These are phyloP conservation scores for Melampsora occidentalis DNA, from an alignment of 1,284 basidiomycete genomes.

Conservation along the genomic window DNA sequence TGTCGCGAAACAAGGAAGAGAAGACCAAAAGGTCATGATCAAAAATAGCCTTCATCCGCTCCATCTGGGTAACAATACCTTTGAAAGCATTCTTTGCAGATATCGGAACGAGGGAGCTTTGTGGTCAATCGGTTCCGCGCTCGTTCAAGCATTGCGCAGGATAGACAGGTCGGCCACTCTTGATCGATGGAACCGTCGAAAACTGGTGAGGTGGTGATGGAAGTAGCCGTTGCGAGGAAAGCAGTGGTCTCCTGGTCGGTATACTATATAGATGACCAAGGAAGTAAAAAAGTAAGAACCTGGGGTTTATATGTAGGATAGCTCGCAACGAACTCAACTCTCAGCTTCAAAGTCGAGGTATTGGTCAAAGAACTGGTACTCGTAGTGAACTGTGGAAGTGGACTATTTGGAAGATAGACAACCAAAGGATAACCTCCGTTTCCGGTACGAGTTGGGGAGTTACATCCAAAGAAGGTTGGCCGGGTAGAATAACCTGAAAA, in stretches of 20 bases:
- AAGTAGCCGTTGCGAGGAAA: conserved; percentile 43
- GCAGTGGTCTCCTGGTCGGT: background rate
- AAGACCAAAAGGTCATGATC: too few species aligned
- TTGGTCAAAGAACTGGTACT: background rate
- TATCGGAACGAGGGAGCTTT: conserved; percentile 6
- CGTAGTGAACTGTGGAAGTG: background rate
- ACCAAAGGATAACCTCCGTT: conserved; percentile 40
- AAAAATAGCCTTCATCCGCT: too few species aligned
- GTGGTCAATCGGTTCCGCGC: conserved; percentile 6
- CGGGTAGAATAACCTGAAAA: conserved; percentile 64
- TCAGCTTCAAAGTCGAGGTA: conserved; percentile 25
- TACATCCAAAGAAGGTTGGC: conserved; percentile 73
- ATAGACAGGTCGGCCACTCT: conserved; percentile 55
- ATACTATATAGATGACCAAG: conserved; percentile 6
- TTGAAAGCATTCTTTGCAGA: conserved; percentile 22
- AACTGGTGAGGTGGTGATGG: conserved; percentile 48
- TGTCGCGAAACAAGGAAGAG: too few species aligned
- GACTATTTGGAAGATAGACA: conserved; percentile 33
- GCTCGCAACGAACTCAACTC: conserved; percentile 21
- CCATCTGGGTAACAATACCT: conserved; percentile 27
- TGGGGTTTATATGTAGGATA: too few species aligned
- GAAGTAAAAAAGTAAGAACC: too few species aligned
- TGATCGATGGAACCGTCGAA: conserved; percentile 50
- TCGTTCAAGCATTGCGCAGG: conserved; percentile 53
- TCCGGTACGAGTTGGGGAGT: background rate